Base-by-base conservation (phyloP, 805 yeast genomes). In the Kregervanrija fluxuum region DNA sequence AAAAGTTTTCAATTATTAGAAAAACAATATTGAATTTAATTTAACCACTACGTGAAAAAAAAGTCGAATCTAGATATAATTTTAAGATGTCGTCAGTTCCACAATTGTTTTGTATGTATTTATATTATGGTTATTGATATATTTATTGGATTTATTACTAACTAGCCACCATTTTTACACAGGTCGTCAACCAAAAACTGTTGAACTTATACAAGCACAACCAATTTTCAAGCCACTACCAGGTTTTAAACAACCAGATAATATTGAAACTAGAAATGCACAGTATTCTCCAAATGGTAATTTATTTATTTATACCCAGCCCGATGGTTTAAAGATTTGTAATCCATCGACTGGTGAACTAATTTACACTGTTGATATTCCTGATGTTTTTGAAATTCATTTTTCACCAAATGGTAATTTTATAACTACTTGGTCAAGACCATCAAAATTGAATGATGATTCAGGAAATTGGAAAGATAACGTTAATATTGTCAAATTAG, bases 331-430 rank as follows among this genome's bases (percentile, higher is more conserved):
- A 41, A 66, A 70, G 13, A 69, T 87, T 28, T 67, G 79, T 38
- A 73, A 77, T 54, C 74, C 91, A n/a, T 65, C 65, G 8, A 57
- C 71, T 32, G 80, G 84, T 15, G 65, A 68, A 6, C 54, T 66
- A 13, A 59, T 75, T 37, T 67, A 71, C 44, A 68, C 64, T 38
- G 64, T 88, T 41, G 79, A 75, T 33, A 66, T 80, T 40, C 59
- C 69, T 31, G 95, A 88, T 50, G 85, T 82, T 13, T 80, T 82
- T 56, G 97, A 93, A 60, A 61, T 93, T 55, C 78, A 79, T 49
- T 89, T 93, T 62, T 86, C 96, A n/a, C 95, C 97, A 9, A 71
- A 77, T 40, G 98, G 96, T 12, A 77, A 79, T 38, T 90, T 72
- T 59, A 65, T 93, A 50, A 77, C 86, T 51, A 79, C 95, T 34